Conservation (phyloP, 306 rosid genomes). For the Luffa aegyptiaca region DNA sequence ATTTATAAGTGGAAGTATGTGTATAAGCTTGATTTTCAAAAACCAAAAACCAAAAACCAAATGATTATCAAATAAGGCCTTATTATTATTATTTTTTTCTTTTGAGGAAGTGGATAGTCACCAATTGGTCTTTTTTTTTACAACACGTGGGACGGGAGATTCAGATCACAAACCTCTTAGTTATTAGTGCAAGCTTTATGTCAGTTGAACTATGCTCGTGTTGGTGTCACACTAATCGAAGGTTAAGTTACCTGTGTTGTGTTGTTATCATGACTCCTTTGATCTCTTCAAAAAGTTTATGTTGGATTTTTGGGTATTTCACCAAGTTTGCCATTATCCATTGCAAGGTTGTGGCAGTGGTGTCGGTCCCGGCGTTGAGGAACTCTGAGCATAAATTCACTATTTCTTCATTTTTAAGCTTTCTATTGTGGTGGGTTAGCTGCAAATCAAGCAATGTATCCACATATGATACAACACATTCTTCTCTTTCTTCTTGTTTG, state of each 20-base stretch:
- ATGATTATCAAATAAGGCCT: too few species aligned
- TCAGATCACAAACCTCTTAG: too few species aligned
- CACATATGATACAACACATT: conserved; percentile 23
- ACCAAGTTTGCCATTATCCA: conserved; percentile 14
- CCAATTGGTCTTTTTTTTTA: too few species aligned
- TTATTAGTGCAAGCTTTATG: too few species aligned
- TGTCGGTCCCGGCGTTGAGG: conserved; percentile 1
- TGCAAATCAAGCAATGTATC: not conserved
- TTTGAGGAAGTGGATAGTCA: too few species aligned
- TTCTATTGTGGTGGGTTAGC: not conserved
- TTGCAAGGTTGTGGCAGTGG: conserved; percentile 3
- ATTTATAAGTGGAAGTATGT: too few species aligned
- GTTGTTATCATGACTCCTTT: not conserved
- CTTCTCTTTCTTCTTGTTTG: not conserved
- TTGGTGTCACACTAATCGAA: too few species aligned
- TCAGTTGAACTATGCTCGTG: too few species aligned
- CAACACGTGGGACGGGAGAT: too few species aligned
- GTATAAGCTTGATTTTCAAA: too few species aligned
- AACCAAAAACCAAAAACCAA: too few species aligned
- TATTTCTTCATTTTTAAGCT: not conserved
- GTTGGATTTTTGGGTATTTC: conserved; percentile 5
- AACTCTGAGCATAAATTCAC: conserved; percentile 7
- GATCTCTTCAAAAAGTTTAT: not conserved
- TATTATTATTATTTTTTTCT: too few species aligned
- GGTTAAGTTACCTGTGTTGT: not conserved